These are phyloP conservation scores for Colletotrichum plurivorum DNA, from an alignment of 2,329 filamentous ascomycete species.

Conservation along the genomic window DNA sequence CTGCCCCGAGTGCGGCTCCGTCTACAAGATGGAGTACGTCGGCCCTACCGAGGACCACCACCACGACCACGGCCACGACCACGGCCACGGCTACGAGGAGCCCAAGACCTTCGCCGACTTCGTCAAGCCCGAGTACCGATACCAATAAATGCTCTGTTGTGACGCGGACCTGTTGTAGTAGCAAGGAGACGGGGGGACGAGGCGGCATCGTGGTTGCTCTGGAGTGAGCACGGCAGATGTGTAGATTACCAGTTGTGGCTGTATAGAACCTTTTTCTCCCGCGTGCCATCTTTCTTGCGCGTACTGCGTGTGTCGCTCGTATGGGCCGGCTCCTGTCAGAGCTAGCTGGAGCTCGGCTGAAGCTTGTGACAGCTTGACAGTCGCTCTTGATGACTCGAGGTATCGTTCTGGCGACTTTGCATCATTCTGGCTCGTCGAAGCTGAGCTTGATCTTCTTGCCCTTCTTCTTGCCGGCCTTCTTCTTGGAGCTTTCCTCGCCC, in stretches of 20 bases:
- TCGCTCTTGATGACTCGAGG: neutral
- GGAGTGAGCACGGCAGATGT: slow-evolving; percentile 44
- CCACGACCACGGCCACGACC: slow-evolving; percentile 65
- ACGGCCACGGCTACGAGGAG: slow-evolving; percentile 79
- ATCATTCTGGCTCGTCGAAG: slow-evolving; percentile 56
- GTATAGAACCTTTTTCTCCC: slow-evolving; percentile 45
- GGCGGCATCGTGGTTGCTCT: slow-evolving; percentile 39
- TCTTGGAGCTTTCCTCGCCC: slow-evolving; percentile 31
- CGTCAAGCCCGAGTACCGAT: slow-evolving; percentile 95
- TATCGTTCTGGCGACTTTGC: slow-evolving; percentile 10
- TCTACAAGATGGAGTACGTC: slow-evolving; percentile 98
- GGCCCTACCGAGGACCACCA: slow-evolving; percentile 84
- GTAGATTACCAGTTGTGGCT: slow-evolving; percentile 56
- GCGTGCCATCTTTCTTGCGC: neutral
- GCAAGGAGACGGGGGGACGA: slow-evolving; percentile 28
- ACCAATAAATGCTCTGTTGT: slow-evolving; percentile 58
- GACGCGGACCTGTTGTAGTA: slow-evolving; percentile 33
- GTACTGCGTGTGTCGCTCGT: neutral
- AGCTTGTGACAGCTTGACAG: slow-evolving; percentile 9
- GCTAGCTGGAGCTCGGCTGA: too few relatives aligned
- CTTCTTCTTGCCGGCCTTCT: slow-evolving; percentile 59
- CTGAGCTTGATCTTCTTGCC: slow-evolving; percentile 77
- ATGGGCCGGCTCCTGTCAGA: too few relatives aligned
- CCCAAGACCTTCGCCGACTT: slow-evolving; percentile 98
- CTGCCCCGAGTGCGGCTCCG: slow-evolving; percentile 96